A percentile compares a stretch with the other conserved stretches of the same genome.
These are phyloP conservation scores for Dispira simplex DNA, from an alignment of 192 early-diverging fungal species.

Conservation along the genomic window DNA sequence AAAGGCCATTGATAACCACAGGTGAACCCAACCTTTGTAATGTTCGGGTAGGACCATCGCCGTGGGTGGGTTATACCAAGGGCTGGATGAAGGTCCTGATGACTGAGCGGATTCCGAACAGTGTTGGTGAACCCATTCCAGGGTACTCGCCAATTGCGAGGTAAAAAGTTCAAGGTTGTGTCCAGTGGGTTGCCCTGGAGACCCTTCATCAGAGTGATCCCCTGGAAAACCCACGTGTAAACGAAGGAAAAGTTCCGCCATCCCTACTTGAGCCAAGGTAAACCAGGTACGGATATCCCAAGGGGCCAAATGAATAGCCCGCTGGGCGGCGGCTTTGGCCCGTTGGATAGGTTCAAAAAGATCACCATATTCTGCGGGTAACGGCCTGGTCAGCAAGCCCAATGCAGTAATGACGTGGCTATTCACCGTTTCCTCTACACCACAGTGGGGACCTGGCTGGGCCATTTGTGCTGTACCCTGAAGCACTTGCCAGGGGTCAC, in stretches of 20 bases:
- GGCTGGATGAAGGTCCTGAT: too few species aligned
- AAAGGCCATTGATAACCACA: too few species aligned
- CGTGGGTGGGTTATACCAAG: too few species aligned
- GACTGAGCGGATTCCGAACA: too few species aligned
- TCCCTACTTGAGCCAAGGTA: not conserved
- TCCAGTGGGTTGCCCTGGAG: too few species aligned
- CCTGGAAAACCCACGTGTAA: too few species aligned
- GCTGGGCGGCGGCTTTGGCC: constrained; percentile 15
- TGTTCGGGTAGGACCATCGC: too few species aligned
- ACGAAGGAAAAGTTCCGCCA: not conserved
- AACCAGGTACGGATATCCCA: constrained; percentile 13
- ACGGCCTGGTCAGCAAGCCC: constrained; percentile 11
- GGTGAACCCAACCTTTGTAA: too few species aligned
- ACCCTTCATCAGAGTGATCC: too few species aligned
- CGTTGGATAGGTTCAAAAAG: not conserved
- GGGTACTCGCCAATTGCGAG: too few species aligned
- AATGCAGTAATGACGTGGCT: constrained; percentile 15
- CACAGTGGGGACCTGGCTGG: constrained; percentile 18
- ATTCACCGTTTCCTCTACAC: constrained; percentile 12
- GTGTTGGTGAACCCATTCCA: too few species aligned
- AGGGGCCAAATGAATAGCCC: constrained; percentile 22
- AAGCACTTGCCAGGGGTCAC: constrained; percentile 13
- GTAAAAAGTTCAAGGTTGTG: too few species aligned
- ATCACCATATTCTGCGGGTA: constrained; percentile 10
- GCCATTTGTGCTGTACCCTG: constrained; percentile 14